Conservation (phyloP, 2,329 filamentous ascomycete species). For the Calonectria pseudoturangicola region DNA sequence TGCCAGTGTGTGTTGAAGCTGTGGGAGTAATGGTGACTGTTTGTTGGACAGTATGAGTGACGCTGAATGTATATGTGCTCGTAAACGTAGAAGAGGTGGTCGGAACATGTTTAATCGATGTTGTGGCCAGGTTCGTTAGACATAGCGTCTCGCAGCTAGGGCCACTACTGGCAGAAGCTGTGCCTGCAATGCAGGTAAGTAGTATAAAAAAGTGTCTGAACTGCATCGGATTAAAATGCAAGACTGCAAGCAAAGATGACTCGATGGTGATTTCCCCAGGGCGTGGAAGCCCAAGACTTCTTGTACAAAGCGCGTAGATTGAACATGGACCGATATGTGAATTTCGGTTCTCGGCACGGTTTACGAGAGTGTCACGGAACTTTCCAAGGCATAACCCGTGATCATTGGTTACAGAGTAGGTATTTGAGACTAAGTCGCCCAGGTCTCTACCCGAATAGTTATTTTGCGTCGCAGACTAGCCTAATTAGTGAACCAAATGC, state of each 20-base stretch:
- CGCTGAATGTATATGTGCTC: neutral
- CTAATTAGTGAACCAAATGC: neutral
- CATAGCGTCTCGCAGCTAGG: neutral
- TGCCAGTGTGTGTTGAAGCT: neutral
- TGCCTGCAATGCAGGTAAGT: neutral
- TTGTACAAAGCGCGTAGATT: neutral
- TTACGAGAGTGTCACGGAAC: neutral
- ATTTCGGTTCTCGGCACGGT: neutral
- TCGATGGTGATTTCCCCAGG: neutral
- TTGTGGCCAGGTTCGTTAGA: neutral
- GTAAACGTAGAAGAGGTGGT: neutral
- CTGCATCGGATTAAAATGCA: neutral
- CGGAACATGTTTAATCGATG: neutral
- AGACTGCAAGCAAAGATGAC: neutral
- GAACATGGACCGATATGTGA: neutral
- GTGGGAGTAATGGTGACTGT: neutral
- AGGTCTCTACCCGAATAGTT: too few relatives aligned
- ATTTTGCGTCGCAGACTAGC: neutral
- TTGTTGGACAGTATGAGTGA: neutral
- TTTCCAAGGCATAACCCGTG: neutral
- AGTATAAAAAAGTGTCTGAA: neutral
- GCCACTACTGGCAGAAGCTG: neutral
- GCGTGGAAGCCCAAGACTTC: neutral
- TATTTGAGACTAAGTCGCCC: too few relatives aligned
- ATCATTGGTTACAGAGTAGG: too few relatives aligned